Base-by-base conservation (phyloP, 176 grass and related monocot genomes). In the Alloteropsis semialata region DNA sequence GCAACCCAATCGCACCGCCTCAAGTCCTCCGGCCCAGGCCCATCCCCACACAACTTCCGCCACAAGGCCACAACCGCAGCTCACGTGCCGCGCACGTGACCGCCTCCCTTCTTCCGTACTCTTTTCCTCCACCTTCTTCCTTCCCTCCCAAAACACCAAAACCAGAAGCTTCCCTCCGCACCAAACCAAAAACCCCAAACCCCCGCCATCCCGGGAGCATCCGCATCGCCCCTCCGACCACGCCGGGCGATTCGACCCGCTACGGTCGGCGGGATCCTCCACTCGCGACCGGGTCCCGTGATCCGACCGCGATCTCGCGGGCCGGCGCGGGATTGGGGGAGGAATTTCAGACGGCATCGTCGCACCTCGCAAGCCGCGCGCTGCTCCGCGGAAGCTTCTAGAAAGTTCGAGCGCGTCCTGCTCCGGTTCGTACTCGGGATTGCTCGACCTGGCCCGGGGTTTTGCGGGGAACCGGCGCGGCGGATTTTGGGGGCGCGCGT, bases 151-250 rank as follows among this genome's bases (percentile, higher is more conserved):
- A 74, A n/a, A n/a, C n/a, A n/a, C n/a, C n/a, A n/a, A 84, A 79
- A 27, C 4, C 38, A n/a, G 49, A 84, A 89, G 19, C 59, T 43
- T 68, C 81, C 19, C 32, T 59, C 82, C 33, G 24, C 59, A 42
- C 8, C 82, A 68, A 51, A 41, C 61, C 36, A 81, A 91, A 91
- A 87, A 53, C 75, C 86, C 84, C 69, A 85, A 89, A 13, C 80
- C 81, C 76, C 78, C 24, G 16, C 65, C 59, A 27, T 3, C 41
- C 39, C 5, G 17, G 66, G 15, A 74, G 27, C 69, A 28, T 4
- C 44, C 6, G 18, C 69, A 38, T 21, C 27, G 69, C 39, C 55
- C 42, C 71, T 24, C 75, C 27, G 34, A 27, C 49, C 22, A 6
- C 41, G 17, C 7, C 65, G 39, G 57, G 64, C 68, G 56, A 79